Evolutionary conservation across 2,329 filamentous ascomycete species (phyloP), one percentile per base, ranked within the genome.

Genomic region (Alternaria sp.): DNA sequence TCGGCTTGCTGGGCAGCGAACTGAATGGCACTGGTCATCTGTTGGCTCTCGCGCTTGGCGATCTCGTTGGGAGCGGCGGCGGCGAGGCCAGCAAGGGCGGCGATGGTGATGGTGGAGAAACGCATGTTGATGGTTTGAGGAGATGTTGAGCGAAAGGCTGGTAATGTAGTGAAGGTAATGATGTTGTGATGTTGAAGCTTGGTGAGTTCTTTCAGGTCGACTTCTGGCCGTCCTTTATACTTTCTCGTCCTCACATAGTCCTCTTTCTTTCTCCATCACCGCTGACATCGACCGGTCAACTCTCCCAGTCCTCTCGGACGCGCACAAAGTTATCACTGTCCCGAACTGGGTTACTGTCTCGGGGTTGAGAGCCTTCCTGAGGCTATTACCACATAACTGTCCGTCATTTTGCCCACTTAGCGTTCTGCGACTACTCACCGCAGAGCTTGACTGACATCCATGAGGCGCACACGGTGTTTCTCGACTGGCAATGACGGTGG

Each of bases 101-200:
- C 45, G 26, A 65, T 44, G 51, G 57, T 46, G 43, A 61, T 45
- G 46, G 53, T 53, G 58, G 66, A 58, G 55, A 64, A 66, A 59
- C 54, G 60, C 64, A 66, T 63, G 23, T 28, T 61, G 37, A 53
- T 41, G 46, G 30, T 12, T 49, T 26, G 30, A 43, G 26, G 18
- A 21, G 21, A 15, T 44, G 18, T 44, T 33, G 25, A 37, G 49
- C 28, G 49, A 51, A 60, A 45, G 49, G n/a, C n/a, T 49, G 21
- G 25, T 43, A 6, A 33, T 14, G 44, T 62, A 56, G 50, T 46
- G 33, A 54, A 60, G 37, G 26, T 43, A 46, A 33, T 56, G 55
- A n/a, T 59, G 59, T 21, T 53, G 9, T 55, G 43, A 45, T 59
- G 33, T 45, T 55, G 20, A 20, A 61, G 58, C 46, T 55, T 45